A percentile compares a stretch with the other conserved stretches of the same genome.
Evolutionary conservation across 2,329 filamentous ascomycete species (phyloP).

Genomic region (Hortaea sp.): DNA sequence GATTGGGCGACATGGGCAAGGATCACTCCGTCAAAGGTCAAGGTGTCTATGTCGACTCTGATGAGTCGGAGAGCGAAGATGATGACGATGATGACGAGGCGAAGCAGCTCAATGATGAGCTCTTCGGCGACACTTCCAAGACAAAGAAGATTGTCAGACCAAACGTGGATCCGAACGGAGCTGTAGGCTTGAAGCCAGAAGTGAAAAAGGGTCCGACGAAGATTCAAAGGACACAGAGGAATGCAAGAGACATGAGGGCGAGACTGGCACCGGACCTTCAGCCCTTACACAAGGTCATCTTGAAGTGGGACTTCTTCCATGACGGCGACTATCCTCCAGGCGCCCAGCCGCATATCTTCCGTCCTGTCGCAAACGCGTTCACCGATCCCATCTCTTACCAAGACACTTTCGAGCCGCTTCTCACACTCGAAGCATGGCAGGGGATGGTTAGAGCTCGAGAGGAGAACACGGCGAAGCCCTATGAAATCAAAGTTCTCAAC

Average conservation of each 20-base stretch:
- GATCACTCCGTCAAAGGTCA: slow-evolving; percentile 65
- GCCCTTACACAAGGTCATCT: slow-evolving; percentile 70
- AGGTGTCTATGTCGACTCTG: slow-evolving; percentile 82
- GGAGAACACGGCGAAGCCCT: slow-evolving; percentile 68
- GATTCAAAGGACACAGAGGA: slow-evolving; percentile 70
- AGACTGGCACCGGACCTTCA: slow-evolving; percentile 84
- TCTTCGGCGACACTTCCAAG: slow-evolving; percentile 45
- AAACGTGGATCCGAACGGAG: slow-evolving; percentile 20
- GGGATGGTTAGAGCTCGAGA: slow-evolving; percentile 84
- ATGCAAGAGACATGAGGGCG: slow-evolving; percentile 87
- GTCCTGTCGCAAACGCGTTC: slow-evolving; percentile 68
- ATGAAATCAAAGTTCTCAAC: slow-evolving; percentile 79
- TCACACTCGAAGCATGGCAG: slow-evolving; percentile 92
- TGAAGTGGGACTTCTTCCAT: slow-evolving; percentile 94
- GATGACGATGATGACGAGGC: slow-evolving; percentile 28
- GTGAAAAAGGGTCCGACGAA: slow-evolving; percentile 64
- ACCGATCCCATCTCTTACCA: slow-evolving; percentile 69
- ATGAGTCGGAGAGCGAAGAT: slow-evolving; percentile 46
- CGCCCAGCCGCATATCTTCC: slow-evolving; percentile 59
- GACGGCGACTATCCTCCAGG: slow-evolving; percentile 74
- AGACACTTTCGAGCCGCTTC: slow-evolving; percentile 76
- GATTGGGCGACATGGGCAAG: slow-evolving; percentile 64
- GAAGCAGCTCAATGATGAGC: slow-evolving; percentile 50
- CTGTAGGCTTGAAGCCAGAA: slow-evolving; percentile 27
- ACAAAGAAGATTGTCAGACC: slow-evolving; percentile 37